Evolutionary conservation across 306 rosid genomes (phyloP).

Genomic region (Lathyrus sativus): DNA sequence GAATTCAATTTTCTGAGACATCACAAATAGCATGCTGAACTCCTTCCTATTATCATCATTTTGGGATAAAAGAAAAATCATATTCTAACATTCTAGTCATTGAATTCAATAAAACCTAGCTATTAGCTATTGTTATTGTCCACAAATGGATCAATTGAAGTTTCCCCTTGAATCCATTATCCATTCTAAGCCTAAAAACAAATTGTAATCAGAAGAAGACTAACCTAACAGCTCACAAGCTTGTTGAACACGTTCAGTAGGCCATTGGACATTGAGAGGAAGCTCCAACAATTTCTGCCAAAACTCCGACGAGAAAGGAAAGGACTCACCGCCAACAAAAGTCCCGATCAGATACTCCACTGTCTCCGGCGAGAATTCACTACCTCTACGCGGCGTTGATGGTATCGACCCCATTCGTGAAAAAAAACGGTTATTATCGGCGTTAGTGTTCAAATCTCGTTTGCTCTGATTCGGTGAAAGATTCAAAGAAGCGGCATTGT

Average conservation of each 20-base stretch:
- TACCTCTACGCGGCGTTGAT: slow-evolving; percentile 76
- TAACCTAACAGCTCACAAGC: slow-evolving; percentile 92
- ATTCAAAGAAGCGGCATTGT: slow-evolving; percentile 54
- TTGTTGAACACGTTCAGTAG: slow-evolving; percentile 66
- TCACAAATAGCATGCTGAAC: slow-evolving; percentile 26
- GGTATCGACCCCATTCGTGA: slow-evolving; percentile 78
- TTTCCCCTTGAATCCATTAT: slow-evolving; percentile 11
- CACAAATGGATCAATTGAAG: slow-evolving; percentile 32
- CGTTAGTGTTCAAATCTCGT: slow-evolving; percentile 43
- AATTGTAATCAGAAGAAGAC: slow-evolving; percentile 32
- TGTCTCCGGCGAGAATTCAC: slow-evolving; percentile 68
- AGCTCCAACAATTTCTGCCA: slow-evolving; percentile 90
- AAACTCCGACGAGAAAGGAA: slow-evolving; percentile 86
- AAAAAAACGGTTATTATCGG: slow-evolving; percentile 20
- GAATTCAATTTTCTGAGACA: slow-evolving; percentile 3
- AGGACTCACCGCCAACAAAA: slow-evolving; percentile 76
- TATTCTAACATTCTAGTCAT: slow-evolving; percentile 17
- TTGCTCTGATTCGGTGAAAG: slow-evolving; percentile 35
- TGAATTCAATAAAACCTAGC: slow-evolving; percentile 1
- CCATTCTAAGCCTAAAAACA: slow-evolving; percentile 10
- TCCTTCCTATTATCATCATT: slow-evolving; percentile 17
- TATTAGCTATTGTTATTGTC: slow-evolving; percentile 3
- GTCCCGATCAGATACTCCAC: slow-evolving; percentile 90
- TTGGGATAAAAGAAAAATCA: slow-evolving; percentile 9
- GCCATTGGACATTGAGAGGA: slow-evolving; percentile 81